Evolutionary conservation across 1,139 yeast species (phyloP).

Genomic region (Saccharomyces uvarum): DNA sequence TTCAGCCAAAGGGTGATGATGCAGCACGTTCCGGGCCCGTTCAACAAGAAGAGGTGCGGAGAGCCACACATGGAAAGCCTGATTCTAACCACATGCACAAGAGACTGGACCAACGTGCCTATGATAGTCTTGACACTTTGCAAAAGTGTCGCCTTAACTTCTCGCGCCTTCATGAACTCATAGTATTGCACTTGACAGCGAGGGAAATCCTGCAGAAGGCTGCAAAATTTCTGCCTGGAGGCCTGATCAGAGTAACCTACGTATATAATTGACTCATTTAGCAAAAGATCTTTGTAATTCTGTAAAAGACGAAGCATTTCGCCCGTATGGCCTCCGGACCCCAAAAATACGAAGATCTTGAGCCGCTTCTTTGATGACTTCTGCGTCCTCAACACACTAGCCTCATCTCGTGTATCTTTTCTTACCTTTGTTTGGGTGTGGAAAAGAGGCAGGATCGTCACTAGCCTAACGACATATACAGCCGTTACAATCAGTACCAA

Average conservation of each 20-base stretch:
- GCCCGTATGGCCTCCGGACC: slow-evolving; percentile 94
- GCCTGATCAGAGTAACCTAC: slow-evolving; percentile 29
- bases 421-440: not conserved
- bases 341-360: slow-evolving; percentile 46
- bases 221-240: slow-evolving; percentile 23
- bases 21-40: slow-evolving; percentile 88
- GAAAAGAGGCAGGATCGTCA: slow-evolving; percentile 13
- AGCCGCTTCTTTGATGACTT: slow-evolving; percentile 7
- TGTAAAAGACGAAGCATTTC: slow-evolving; percentile 72
- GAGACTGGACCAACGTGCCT: slow-evolving; percentile 18
- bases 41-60: slow-evolving; percentile 45
- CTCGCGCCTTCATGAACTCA: slow-evolving; percentile 63
- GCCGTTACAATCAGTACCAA: slow-evolving; percentile 7
- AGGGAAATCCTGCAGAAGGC: slow-evolving; percentile 34
- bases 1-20: slow-evolving; percentile 63
- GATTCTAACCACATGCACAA: slow-evolving; percentile 13
- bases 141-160: slow-evolving; percentile 35
- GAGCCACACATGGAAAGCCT: slow-evolving; percentile 14
- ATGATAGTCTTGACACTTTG: slow-evolving; percentile 18
- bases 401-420: not conserved
- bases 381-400: not conserved
- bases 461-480: slow-evolving; percentile 8
- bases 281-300: slow-evolving; percentile 31
- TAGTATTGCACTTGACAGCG: slow-evolving; percentile 30
- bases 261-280: slow-evolving; percentile 21